Base-by-base conservation (phyloP, 345 rosid genomes). In the Barbarea vulgaris region DNA sequence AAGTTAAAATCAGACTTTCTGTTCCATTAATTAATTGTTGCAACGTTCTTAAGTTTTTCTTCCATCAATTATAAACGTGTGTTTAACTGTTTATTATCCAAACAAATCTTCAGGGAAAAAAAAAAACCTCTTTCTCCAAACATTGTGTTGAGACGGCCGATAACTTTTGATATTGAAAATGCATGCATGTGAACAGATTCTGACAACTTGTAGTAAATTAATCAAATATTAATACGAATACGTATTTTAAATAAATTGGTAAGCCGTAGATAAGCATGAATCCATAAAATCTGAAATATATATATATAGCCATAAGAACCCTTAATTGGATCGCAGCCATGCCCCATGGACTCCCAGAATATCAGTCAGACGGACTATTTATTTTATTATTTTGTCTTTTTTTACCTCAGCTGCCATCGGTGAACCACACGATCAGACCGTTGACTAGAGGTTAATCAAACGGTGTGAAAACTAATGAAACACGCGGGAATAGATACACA, bases 351-450 rank as follows among this genome's bases (percentile, higher is more conserved):
- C 21, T 46, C 51, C 51, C 4, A 17, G 50, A 44, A 44, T 44
- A 39, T 37, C 19, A 15, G 50, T 44, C 19, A 15, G 51, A n/a
- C 21, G 19, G 21, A 17, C 22, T n/a, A 47, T 17, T 12, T 46
- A 10, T 13, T 13, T 31, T 19, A 11, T 27, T n/a, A 27, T 4
- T 51, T 51, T 14, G 2, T 53, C 0, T 24, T n/a, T 15, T 36
- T 14, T 21, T 11, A 56, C 28, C 19, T 44, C 60, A 74, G 73
- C 53, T 66, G 73, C 73, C 78, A 75, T 67, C 3, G 68, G 15
- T 59, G 70, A 76, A 76, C 56, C 75, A 62, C 46, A 22, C 46
- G 72, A 77, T 70, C 61, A 50, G 0, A 56, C 18, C 67, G 67
- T 36, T 77, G 80, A 77, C 76, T 47, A 5, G 10, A 6, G 6